Conservation (phyloP, 768 basidiomycete genomes). For the Boletus rubescentipes region DNA sequence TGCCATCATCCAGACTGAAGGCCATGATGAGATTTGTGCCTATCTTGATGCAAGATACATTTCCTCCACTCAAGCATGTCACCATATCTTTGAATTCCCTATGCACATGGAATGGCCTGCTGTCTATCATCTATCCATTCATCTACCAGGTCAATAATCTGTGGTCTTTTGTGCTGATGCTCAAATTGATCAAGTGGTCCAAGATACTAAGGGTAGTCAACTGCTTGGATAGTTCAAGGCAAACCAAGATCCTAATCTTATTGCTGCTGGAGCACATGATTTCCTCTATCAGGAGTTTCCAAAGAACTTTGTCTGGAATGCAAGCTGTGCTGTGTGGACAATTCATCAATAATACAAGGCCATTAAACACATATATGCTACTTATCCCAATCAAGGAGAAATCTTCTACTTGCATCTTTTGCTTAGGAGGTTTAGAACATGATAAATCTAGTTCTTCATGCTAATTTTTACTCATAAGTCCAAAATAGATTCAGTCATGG, state of each 20-base stretch:
- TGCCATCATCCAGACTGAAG: background rate
- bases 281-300: conserved; percentile 38
- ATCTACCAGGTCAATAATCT: background rate
- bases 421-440: no score
- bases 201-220: background rate
- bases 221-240: background rate
- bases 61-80: background rate
- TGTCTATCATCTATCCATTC: conserved; percentile 1
- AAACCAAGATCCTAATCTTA: background rate
- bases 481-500: no score
- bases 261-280: background rate
- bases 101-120: conserved; percentile 9
- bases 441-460: no score
- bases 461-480: no score
- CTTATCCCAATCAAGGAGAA: conserved; percentile 32
- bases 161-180: background rate
- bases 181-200: background rate
- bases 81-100: background rate
- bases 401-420: conserved; percentile 40
- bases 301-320: conserved; percentile 26
- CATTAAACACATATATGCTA: conserved; percentile 14
- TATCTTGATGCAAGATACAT: background rate
- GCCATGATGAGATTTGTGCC: background rate
- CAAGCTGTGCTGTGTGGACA: conserved; percentile 25
- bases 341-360: conserved; percentile 24